phyloP scores from a whole-genome alignment of 208 protist genomes.

The Leishmania guyanensis region DNA sequence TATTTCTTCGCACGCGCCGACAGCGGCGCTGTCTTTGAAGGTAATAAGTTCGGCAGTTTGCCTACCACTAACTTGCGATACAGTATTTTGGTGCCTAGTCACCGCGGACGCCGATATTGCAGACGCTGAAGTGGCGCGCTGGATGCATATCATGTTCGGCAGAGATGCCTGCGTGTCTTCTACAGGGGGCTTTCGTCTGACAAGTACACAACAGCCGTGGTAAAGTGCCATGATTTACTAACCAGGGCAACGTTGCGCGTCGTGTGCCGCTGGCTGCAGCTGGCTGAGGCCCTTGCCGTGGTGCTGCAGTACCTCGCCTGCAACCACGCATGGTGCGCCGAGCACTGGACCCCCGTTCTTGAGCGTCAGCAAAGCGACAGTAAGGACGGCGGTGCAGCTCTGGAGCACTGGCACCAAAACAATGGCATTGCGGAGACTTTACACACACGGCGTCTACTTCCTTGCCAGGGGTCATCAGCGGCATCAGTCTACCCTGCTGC shows the following conservation, averaged over 20 bases:
- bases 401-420: neutral
- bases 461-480: neutral
- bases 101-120: neutral
- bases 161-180: neutral
- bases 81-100: conserved; percentile 6
- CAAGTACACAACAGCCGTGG: neutral
- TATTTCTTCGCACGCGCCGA: conserved; percentile 9
- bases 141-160: conserved; percentile 12
- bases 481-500: neutral
- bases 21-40: neutral
- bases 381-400: neutral
- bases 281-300: neutral
- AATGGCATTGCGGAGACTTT: neutral
- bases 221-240: neutral
- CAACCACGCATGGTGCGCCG: conserved; percentile 19
- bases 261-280: conserved; percentile 9
- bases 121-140: neutral
- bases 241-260: conserved; percentile 6
- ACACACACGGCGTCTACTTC: neutral
- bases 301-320: conserved; percentile 12
- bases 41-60: neutral
- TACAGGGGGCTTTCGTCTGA: neutral
- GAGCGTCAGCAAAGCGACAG: neutral
- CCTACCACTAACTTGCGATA: neutral
- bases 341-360: conserved; percentile 8